Percentiles rank a stretch among this genome's conserved stretches.
Conservation (phyloP, 129 eudicot species). For the Pittosporum tobira region DNA sequence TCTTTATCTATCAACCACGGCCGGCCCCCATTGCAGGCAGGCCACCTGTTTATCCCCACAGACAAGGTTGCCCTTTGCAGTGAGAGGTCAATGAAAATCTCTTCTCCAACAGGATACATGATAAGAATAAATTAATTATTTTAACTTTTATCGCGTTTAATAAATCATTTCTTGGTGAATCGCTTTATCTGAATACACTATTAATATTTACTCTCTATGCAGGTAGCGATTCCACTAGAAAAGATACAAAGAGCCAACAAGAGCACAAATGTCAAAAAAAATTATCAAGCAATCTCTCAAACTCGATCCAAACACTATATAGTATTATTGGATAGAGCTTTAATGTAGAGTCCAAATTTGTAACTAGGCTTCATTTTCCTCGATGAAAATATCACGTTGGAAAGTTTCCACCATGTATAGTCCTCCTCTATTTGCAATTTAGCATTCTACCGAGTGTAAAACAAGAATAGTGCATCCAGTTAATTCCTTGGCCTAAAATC, state of each 20-base stretch:
- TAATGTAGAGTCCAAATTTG: too few relatives aligned
- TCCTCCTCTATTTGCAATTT: too few relatives aligned
- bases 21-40: constrained; percentile 11
- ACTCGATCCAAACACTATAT: too few relatives aligned
- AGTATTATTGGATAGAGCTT: too few relatives aligned
- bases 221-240: constrained; percentile 6
- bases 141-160: not conserved
- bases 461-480: too few relatives aligned
- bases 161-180: not conserved
- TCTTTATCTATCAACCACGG: constrained; percentile 10
- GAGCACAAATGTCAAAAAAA: not conserved
- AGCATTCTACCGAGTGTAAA: too few relatives aligned
- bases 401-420: too few relatives aligned
- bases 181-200: not conserved
- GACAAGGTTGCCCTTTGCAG: not conserved
- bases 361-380: too few relatives aligned
- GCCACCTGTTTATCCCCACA: constrained; percentile 7
- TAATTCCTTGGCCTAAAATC: too few relatives aligned
- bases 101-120: not conserved
- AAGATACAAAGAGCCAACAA: not conserved
- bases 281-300: constrained; percentile 4
- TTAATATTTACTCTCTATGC: constrained; percentile 5
- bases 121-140: not conserved
- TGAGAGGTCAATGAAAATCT: constrained; percentile 6
- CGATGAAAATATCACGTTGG: too few relatives aligned